Conservation (phyloP, 805 yeast species). For the Blastobotrys chiropterorum region DNA sequence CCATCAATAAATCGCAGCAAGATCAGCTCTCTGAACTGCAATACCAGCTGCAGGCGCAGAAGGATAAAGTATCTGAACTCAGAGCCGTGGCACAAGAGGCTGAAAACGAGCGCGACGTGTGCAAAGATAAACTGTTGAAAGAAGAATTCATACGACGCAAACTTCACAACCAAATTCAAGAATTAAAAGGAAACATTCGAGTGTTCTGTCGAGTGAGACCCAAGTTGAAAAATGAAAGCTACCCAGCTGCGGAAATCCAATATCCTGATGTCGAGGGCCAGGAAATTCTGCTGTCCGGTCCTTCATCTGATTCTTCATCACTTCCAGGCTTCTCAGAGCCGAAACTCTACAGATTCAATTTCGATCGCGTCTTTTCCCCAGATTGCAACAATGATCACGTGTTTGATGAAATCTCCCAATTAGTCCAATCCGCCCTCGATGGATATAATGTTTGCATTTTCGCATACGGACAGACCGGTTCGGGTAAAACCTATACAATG, state of each 20-base stretch:
- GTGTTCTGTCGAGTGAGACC: slow-evolving; percentile 88
- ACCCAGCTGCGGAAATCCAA: slow-evolving; percentile 28
- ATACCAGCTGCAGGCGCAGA: slow-evolving; percentile 15
- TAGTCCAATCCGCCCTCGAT: slow-evolving; percentile 79
- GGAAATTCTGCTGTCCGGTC: slow-evolving; percentile 21
- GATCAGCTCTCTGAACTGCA: slow-evolving; percentile 18
- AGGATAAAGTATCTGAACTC: slow-evolving; percentile 18
- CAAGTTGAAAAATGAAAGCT: slow-evolving; percentile 23
- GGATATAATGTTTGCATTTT: slow-evolving; percentile 90
- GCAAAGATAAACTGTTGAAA: slow-evolving; percentile 35
- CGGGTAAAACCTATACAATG: slow-evolving; percentile 95
- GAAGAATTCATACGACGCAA: slow-evolving; percentile 55
- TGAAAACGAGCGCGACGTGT: slow-evolving; percentile 25
- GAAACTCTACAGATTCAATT: slow-evolving; percentile 44
- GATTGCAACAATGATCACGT: slow-evolving; percentile 51
- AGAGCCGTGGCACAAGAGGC: slow-evolving; percentile 24
- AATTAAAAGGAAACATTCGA: slow-evolving; percentile 83
- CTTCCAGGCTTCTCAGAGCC: background rate
- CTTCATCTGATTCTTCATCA: slow-evolving; percentile 16
- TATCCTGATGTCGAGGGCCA: slow-evolving; percentile 26
- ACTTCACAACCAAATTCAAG: slow-evolving; percentile 72
- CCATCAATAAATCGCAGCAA: slow-evolving; percentile 16
- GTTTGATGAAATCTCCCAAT: slow-evolving; percentile 78
- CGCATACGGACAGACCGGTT: slow-evolving; percentile 96
- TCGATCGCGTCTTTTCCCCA: slow-evolving; percentile 71